Evolutionary conservation across 352 stramenopile species (phyloP), one percentile per base, ranked within the genome.

Genomic region (Thalassiosira mediterranea): DNA sequence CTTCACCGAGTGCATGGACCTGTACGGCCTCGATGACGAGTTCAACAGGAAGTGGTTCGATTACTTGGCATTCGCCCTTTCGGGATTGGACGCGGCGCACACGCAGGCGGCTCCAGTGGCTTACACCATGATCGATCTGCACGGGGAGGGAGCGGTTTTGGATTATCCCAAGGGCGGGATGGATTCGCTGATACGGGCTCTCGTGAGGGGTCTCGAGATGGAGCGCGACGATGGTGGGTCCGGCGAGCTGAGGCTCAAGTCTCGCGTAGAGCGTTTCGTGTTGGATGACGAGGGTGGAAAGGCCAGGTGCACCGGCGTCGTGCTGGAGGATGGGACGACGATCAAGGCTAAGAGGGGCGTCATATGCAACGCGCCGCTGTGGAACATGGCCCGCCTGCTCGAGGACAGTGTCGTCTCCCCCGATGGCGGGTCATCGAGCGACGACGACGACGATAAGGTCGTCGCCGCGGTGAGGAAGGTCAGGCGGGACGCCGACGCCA

Each of bases 121-220:
- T 13, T 95, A 95, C 57, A 94, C 88, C 40, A 86, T 95, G 64
- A 81, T 73, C 3, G 91, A 95, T 69, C 79, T 94, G 13, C 81
- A 95, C 64, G 76, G 69, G 38, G 23, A 77, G 28, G 83, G 71
- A 11, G 87, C 87, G 3, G 77, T 91, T 5, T 58, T 95, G 17
- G 90, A 95, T 71, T 95, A 93, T 71, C 91, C 91, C 0, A 85
- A 79, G 42, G 89, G 89, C 23, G 91, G 91, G 13, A 94, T 89
- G 71, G 89, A 90, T 46, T 87, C 82, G 1, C 70, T 95, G 42
- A 79, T 93, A 26, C 77, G 90, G 44, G 79, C 82, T 0, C 51
- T 92, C 0, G 82, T 88, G 1, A 63, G 56, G 5, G 83, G 79
- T 25, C 79, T 91, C 48, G 32, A 73, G 48, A 81, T 84, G 11